Conservation (phyloP, 768 basidiomycete genomes). For the Kwoniella dendrophila region DNA sequence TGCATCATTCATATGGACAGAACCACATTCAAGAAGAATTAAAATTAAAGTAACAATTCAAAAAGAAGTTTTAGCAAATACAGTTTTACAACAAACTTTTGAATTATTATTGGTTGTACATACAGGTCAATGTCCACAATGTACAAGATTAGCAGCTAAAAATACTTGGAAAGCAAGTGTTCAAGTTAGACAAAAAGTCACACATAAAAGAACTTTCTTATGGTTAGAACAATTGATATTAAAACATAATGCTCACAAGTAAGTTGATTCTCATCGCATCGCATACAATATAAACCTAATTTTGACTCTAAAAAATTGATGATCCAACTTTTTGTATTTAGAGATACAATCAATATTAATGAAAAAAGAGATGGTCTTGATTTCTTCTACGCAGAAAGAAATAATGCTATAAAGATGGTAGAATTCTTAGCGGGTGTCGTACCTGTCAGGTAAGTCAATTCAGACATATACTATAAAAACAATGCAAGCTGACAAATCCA, state of each 20-base stretch:
- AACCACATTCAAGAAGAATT: constrained; percentile 92
- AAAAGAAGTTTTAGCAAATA: constrained; percentile 95
- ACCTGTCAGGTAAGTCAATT: constrained; percentile 70
- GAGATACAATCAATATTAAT: constrained; percentile 85
- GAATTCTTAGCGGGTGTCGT: constrained; percentile 88
- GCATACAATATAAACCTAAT: too few species aligned
- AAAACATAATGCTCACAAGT: constrained; percentile 92
- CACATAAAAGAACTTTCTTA: constrained; percentile 96
- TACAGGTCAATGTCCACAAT: constrained; percentile 86
- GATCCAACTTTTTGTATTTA: constrained; percentile 18
- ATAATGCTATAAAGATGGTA: constrained; percentile 93
- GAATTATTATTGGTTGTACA: constrained; percentile 95
- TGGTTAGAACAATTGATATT: constrained; percentile 96
- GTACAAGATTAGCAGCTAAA: constrained; percentile 90
- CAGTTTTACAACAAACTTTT: constrained; percentile 95
- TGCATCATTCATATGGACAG: constrained; percentile 98
- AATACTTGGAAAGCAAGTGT: constrained; percentile 98
- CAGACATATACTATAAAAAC: background rate
- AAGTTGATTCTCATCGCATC: constrained; percentile 18
- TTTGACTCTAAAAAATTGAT: background rate
- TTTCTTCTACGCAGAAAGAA: constrained; percentile 90
- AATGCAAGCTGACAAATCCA: background rate
- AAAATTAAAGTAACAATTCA: constrained; percentile 94
- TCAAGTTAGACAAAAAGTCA: constrained; percentile 97
- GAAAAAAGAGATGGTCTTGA: constrained; percentile 94